Evolutionary conservation across 345 rosid genomes (phyloP).

Genomic region (Brassica carinata): DNA sequence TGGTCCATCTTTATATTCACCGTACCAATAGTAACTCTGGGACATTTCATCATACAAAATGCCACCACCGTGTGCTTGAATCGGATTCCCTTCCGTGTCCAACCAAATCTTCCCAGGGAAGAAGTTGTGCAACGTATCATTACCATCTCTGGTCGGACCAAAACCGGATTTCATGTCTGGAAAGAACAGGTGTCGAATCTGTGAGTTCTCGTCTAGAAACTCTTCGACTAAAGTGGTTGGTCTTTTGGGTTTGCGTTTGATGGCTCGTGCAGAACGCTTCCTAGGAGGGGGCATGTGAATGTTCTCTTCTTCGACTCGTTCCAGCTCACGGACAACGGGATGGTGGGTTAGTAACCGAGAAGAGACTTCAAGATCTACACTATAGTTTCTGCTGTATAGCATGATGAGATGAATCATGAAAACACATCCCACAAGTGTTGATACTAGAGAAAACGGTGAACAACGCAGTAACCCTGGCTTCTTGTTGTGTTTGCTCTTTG

Average conservation of each 20-base stretch:
- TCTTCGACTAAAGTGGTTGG: slow-evolving; percentile 79
- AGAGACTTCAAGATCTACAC: slow-evolving; percentile 41
- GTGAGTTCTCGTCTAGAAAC: slow-evolving; percentile 93
- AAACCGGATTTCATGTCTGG: slow-evolving; percentile 66
- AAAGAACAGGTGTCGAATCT: slow-evolving; percentile 74
- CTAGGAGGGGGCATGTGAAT: slow-evolving; percentile 86
- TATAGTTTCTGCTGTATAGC: slow-evolving; percentile 48
- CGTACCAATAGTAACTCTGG: slow-evolving; percentile 78
- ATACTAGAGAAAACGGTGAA: slow-evolving; percentile 37
- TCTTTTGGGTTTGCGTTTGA: slow-evolving; percentile 81
- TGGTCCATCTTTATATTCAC: slow-evolving; percentile 94
- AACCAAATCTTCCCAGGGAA: slow-evolving; percentile 81
- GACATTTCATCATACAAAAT: slow-evolving; percentile 68
- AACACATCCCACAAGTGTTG: slow-evolving; percentile 74
- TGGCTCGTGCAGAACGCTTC: slow-evolving; percentile 88
- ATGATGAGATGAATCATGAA: slow-evolving; percentile 65
- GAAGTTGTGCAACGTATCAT: slow-evolving; percentile 54
- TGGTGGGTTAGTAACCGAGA: slow-evolving; percentile 48
- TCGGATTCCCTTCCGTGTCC: slow-evolving; percentile 91
- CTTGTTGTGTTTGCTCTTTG: slow-evolving; percentile 64
- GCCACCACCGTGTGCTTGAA: slow-evolving; percentile 97
- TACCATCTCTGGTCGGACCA: slow-evolving; percentile 62
- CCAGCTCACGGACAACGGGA: slow-evolving; percentile 65
- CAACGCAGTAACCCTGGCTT: slow-evolving; percentile 50
- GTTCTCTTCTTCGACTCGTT: slow-evolving; percentile 79